These are phyloP conservation scores for Madurella fahalii DNA, from an alignment of 2,329 filamentous ascomycete species.

Conservation along the genomic window DNA sequence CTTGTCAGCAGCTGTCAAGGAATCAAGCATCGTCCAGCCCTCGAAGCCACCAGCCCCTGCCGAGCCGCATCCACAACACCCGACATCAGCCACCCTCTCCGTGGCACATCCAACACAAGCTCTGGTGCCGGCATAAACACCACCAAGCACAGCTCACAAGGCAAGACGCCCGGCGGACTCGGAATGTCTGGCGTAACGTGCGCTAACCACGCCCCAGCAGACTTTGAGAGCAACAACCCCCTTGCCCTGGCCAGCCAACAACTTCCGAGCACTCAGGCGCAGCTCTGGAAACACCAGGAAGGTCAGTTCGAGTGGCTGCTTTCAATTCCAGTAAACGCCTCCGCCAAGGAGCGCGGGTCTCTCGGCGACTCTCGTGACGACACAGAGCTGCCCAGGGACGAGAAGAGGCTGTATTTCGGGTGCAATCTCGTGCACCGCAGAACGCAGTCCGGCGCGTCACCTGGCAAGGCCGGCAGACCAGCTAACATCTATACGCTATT, in stretches of 20 bases:
- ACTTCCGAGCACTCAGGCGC: constrained; percentile 28
- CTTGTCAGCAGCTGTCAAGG: not conserved
- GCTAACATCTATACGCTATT: constrained; percentile 45
- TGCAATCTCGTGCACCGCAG: constrained; percentile 49
- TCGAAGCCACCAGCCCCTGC: not conserved
- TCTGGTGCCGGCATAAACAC: not conserved
- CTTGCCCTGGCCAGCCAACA: constrained; percentile 27
- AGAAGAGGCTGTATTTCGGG: constrained; percentile 42
- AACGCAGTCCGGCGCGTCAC: constrained; percentile 25
- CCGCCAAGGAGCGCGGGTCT: constrained; percentile 14
- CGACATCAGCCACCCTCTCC: not conserved
- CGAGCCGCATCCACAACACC: not conserved
- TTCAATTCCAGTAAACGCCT: constrained; percentile 31
- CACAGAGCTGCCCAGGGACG: constrained; percentile 12
- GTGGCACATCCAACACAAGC: not conserved
- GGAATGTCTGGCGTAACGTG: constrained; percentile 8
- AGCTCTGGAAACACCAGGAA: constrained; percentile 41
- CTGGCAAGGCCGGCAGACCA: constrained; percentile 19
- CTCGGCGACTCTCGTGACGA: constrained; percentile 17
- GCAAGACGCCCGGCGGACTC: not conserved
- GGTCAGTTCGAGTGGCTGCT: constrained; percentile 51
- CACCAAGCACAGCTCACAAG: not conserved
- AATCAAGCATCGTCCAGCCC: constrained; percentile 5
- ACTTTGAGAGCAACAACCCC: constrained; percentile 21
- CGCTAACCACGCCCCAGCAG: constrained; percentile 4